A percentile compares a stretch with the other conserved stretches of the same genome.
phyloP scores from a whole-genome alignment of 2,329 filamentous ascomycete genomes.

The Nothophoma quercina region DNA sequence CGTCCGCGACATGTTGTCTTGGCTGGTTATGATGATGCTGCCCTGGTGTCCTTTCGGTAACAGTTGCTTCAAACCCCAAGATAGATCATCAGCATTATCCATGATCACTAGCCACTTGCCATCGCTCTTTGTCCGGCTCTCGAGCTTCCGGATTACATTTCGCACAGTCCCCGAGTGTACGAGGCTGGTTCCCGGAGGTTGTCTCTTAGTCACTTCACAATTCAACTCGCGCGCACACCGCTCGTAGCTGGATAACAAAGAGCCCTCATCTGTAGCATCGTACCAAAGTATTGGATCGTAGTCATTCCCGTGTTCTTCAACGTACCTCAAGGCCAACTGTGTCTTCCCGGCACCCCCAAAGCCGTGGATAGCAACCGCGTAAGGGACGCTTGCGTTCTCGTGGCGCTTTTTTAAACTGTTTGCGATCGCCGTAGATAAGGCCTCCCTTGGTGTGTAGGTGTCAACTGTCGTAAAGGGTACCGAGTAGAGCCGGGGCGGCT shows the following conservation, averaged over 20 bases:
- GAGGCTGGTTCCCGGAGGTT: too few relatives aligned
- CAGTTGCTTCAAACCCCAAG: conserved; percentile 11
- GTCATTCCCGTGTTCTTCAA: conserved; percentile 15
- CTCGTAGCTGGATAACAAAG: conserved; percentile 19
- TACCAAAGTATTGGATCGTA: conserved; percentile 19
- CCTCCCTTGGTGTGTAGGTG: not conserved
- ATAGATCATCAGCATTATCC: conserved; percentile 19
- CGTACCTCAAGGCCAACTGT: conserved; percentile 22
- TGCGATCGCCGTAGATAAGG: conserved; percentile 6
- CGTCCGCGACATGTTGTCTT: conserved; percentile 14
- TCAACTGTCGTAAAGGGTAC: too few relatives aligned
- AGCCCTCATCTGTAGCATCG: conserved; percentile 17
- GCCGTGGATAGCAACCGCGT: conserved; percentile 13
- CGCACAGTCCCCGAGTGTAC: too few relatives aligned
- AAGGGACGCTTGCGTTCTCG: conserved; percentile 8
- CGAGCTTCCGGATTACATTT: not conserved
- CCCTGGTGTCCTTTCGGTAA: conserved; percentile 13
- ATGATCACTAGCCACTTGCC: conserved; percentile 16
- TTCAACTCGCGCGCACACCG: conserved; percentile 19
- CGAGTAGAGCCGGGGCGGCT: too few relatives aligned
- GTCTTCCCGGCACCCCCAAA: conserved; percentile 17
- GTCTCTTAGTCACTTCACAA: not conserved
- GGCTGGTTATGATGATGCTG: conserved; percentile 20
- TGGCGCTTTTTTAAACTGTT: conserved; percentile 8
- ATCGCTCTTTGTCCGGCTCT: conserved; percentile 11